phyloP scores from a whole-genome alignment of 352 stramenopile genomes.

The Phytophthora fragariaefolia region DNA sequence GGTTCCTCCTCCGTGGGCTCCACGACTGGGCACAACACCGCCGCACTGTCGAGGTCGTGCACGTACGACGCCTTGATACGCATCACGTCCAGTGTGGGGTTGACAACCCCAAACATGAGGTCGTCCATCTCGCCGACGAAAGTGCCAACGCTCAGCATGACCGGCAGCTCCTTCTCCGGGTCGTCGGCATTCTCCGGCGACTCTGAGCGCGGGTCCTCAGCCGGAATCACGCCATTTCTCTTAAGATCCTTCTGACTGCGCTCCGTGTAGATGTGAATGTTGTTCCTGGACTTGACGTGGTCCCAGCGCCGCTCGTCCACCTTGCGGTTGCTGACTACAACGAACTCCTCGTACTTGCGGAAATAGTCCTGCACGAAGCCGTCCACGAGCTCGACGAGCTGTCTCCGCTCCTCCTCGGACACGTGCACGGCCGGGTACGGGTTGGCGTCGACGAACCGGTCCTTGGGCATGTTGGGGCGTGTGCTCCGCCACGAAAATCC shows the following conservation, averaged over 20 bases:
- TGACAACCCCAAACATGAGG: constrained; percentile 47
- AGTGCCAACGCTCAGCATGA: constrained; percentile 36
- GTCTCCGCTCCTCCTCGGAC: not conserved
- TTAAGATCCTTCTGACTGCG: constrained; percentile 8
- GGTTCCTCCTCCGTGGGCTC: constrained; percentile 31
- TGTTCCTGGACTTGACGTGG: constrained; percentile 28
- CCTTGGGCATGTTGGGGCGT: constrained; percentile 40
- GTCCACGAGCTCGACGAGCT: constrained; percentile 23
- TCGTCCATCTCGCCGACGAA: constrained; percentile 44
- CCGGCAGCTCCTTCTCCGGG: constrained; percentile 13
- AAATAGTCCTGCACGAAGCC: constrained; percentile 33
- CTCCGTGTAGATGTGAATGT: constrained; percentile 38
- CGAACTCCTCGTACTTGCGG: constrained; percentile 35
- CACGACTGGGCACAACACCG: constrained; percentile 29
- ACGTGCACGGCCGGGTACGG: constrained; percentile 25
- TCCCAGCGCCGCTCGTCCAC: constrained; percentile 35
- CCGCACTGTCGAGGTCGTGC: constrained; percentile 40
- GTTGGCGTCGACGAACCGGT: constrained; percentile 38
- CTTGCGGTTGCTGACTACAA: constrained; percentile 18
- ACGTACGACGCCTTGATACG: constrained; percentile 43
- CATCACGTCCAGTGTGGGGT: constrained; percentile 45
- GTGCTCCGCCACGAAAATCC: not conserved
- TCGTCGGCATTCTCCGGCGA: not conserved
- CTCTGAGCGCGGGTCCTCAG: constrained; percentile 1
- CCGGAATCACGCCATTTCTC: constrained; percentile 1